Base-by-base conservation (phyloP, 345 rosid genomes). In the Ceriops tagal region DNA sequence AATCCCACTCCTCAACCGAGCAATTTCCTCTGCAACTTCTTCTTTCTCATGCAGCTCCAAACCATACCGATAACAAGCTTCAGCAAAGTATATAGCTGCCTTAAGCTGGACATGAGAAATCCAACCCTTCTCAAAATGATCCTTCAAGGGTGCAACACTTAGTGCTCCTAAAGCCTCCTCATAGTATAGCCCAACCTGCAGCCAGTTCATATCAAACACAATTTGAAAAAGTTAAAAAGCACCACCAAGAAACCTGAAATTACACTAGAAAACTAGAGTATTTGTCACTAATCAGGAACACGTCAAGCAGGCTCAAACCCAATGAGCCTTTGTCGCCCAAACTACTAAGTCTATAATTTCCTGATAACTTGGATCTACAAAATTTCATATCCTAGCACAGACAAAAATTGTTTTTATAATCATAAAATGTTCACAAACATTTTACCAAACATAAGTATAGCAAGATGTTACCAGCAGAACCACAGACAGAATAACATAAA, bases 61-160 rank as follows among this genome's bases (percentile, higher is more conserved):
- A 65, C 92, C 77, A 71, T 75, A 95, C 64, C 99, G 77, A 76
- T 85, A 95, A 75, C 98, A 88, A 75, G 99, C 99, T 81, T 92
- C 99, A 15, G 84, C 84, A 66, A 83, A 90, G 74, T 90, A 95
- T 20, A 95, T 75, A 53, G 89, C 84, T 28, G 96, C 96, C 87
- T 95, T 95, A 47, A 92, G 79, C 76, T 90, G 99, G 78, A 95
- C 96, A 67, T 95, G 99, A 28, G 86, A 79, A 76, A 89, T 80
- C 99, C 99, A 95, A 4, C 84, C 88, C 85, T 66, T 92, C 68
- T 95, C 99, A 61, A 95, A 95, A 84, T 95, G 99, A 83, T 95
- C 98, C 76, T 86, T 95, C 77, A 95, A 67, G 15, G 99, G 92
- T 35, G 87, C 76, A 63, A 79, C 84, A 73, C 57, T 86, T 27